These are phyloP conservation scores for Acacia concinna DNA, from an alignment of 331 rosid species.

Conservation along the genomic window DNA sequence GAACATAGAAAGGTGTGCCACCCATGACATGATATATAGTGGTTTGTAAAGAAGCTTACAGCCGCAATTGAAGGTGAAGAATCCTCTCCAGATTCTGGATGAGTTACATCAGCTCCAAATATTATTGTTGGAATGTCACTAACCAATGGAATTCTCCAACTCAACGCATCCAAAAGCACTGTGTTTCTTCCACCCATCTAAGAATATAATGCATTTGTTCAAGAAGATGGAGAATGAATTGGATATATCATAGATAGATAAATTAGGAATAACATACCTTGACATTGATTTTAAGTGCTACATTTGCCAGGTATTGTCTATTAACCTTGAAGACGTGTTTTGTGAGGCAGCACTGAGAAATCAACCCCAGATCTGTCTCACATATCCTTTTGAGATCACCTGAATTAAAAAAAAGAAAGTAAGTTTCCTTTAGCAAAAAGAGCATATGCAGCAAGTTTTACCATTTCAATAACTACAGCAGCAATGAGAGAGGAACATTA, in stretches of 20 bases:
- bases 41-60: slow-evolving; percentile 37
- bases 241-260: slow-evolving; percentile 20
- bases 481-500: background rate
- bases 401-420: slow-evolving; percentile 27
- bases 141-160: slow-evolving; percentile 58
- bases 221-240: slow-evolving; percentile 11
- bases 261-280: slow-evolving; percentile 26
- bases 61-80: slow-evolving; percentile 60
- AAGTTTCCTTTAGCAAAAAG: slow-evolving; percentile 20
- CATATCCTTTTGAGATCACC: slow-evolving; percentile 61
- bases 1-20: background rate
- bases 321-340: slow-evolving; percentile 51
- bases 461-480: no score
- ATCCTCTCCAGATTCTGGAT: slow-evolving; percentile 55
- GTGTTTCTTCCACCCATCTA: slow-evolving; percentile 68
- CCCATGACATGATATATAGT: slow-evolving; percentile 16
- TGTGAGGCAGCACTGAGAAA: slow-evolving; percentile 60
- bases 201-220: slow-evolving; percentile 21
- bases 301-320: slow-evolving; percentile 56
- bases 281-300: slow-evolving; percentile 51
- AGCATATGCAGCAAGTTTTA: no score
- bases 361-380: slow-evolving; percentile 55
- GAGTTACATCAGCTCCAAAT: slow-evolving; percentile 67
- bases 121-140: slow-evolving; percentile 63
- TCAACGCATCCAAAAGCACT: slow-evolving; percentile 57